Evolutionary conservation across 2,329 filamentous ascomycete species (phyloP).

Genomic region (Penicillium sp.): DNA sequence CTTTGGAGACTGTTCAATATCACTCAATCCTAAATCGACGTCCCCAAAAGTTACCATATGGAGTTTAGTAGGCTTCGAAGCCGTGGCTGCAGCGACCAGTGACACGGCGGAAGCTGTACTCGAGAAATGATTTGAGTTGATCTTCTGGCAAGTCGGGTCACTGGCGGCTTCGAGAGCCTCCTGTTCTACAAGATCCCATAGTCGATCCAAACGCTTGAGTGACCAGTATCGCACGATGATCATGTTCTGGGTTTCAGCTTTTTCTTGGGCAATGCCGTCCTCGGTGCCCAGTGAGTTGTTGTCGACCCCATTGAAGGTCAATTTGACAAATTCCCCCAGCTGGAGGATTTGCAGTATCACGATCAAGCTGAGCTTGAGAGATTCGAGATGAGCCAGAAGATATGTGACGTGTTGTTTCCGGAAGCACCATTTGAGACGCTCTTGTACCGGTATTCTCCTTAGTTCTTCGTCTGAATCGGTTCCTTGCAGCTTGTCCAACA

Average conservation of each 20-base stretch:
- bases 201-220: conserved; percentile 35
- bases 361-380: conserved; percentile 41
- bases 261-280: conserved; percentile 39
- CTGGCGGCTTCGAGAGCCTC: conserved; percentile 33
- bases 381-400: conserved; percentile 42
- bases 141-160: conserved; percentile 19
- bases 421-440: conserved; percentile 43
- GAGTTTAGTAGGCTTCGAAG: conserved; percentile 25
- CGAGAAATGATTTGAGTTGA: conserved; percentile 17
- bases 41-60: conserved; percentile 34
- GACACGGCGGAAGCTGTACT: conserved; percentile 13
- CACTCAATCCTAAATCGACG: conserved; percentile 31
- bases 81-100: conserved; percentile 15
- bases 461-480: conserved; percentile 25
- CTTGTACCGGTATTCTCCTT: conserved; percentile 30
- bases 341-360: conserved; percentile 42
- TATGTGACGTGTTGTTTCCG: conserved; percentile 44
- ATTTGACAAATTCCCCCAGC: conserved; percentile 35
- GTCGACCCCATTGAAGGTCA: conserved; percentile 20
- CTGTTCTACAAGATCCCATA: conserved; percentile 38
- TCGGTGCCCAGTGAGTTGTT: conserved; percentile 19
- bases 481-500: conserved; percentile 38
- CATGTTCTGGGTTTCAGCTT: conserved; percentile 44
- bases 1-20: conserved; percentile 36
- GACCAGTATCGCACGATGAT: conserved; percentile 46